Percentiles rank a stretch among this genome's conserved stretches.
phyloP scores from a whole-genome alignment of 1,284 basidiomycete species.

The Cutaneotrichosporon spelunceum region DNA sequence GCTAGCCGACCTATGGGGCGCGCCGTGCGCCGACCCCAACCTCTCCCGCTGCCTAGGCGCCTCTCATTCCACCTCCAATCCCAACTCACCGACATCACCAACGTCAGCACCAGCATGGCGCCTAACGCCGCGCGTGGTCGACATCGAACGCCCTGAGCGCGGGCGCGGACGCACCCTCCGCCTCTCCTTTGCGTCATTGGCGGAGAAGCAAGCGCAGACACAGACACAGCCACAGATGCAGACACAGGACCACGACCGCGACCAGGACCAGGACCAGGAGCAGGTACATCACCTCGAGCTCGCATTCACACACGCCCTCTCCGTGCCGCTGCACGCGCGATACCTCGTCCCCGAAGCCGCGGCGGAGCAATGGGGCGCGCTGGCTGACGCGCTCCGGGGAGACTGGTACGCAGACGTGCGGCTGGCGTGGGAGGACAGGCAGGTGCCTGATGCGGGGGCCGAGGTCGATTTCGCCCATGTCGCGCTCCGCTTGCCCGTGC shows the following conservation, averaged over 20 bases:
- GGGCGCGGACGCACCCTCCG: not conserved
- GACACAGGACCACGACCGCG: no score
- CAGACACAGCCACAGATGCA: no score
- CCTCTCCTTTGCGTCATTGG: no score
- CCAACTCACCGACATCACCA: not conserved
- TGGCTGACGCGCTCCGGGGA: not conserved
- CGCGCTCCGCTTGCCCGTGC: constrained; percentile 11
- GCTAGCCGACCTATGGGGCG: constrained; percentile 24
- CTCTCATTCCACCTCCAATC: no score
- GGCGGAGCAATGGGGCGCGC: constrained; percentile 2
- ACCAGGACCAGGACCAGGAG: no score
- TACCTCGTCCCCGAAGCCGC: constrained; percentile 30
- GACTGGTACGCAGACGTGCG: not conserved
- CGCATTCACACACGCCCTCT: not conserved
- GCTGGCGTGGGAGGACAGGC: not conserved
- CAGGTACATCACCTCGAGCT: constrained; percentile 1
- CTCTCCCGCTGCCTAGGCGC: not conserved
- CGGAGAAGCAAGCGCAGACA: no score
- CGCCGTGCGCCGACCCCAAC: not conserved
- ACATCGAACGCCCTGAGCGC: constrained; percentile 36
- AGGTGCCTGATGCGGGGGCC: not conserved
- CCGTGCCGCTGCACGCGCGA: constrained; percentile 41
- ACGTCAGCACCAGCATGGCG: no score
- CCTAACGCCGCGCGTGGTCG: constrained; percentile 24
- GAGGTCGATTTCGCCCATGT: not conserved